phyloP scores from a whole-genome alignment of 73 alveolate species.

The Blepharisma stoltei region DNA sequence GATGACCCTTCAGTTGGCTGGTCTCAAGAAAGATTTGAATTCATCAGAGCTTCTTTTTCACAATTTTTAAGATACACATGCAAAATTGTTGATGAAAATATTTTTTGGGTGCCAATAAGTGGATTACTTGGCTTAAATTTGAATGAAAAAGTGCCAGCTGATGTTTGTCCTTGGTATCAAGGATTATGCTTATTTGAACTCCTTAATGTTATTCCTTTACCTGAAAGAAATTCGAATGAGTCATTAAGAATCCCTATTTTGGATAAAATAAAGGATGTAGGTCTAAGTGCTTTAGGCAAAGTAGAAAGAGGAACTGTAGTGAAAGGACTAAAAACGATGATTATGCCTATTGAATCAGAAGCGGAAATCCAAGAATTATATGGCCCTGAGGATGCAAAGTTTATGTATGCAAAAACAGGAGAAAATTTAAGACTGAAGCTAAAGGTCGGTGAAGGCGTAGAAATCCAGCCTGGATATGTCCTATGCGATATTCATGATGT shows the following conservation, averaged over 20 bases:
- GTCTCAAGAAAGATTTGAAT: no score
- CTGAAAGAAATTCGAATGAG: constrained; percentile 39
- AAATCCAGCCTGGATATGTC: neutral
- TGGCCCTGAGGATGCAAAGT: constrained; percentile 6
- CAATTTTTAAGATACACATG: no score
- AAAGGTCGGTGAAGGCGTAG: neutral
- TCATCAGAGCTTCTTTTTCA: no score
- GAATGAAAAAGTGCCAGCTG: no score
- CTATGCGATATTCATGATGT: constrained; percentile 20
- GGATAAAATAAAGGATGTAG: constrained; percentile 92
- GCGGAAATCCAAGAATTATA: constrained; percentile 1
- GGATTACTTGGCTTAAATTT: no score
- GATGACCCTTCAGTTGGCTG: no score
- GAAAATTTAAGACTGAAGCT: neutral
- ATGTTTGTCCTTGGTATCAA: no score
- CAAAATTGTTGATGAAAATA: no score
- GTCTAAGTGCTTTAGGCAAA: constrained; percentile 94
- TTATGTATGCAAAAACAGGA: neutral
- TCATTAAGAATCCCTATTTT: constrained; percentile 93
- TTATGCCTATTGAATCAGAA: neutral
- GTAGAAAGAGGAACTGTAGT: constrained; percentile 83
- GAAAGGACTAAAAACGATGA: neutral
- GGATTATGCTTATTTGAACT: no score
- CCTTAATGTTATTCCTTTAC: no score
- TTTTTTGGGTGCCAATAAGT: no score